Conservation (phyloP, 148 eudicot genomes). For the Chenopodium formosanum region DNA sequence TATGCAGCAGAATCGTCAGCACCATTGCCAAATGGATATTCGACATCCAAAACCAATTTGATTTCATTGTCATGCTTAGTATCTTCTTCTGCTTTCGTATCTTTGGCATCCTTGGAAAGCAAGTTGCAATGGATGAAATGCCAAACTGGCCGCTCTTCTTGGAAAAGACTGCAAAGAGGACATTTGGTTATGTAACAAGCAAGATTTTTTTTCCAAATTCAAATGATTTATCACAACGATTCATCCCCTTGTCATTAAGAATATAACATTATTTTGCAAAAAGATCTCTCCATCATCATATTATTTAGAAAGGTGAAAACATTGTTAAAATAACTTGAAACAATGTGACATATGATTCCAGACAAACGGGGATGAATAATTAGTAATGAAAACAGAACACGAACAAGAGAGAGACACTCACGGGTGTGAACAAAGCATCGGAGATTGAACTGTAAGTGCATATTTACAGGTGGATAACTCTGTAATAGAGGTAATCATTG, state of each 20-base stretch:
- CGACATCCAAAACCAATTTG: constrained; percentile 49
- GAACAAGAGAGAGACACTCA: constrained; percentile 39
- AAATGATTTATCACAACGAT: neutral
- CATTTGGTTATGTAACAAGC: neutral
- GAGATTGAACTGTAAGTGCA: constrained; percentile 82
- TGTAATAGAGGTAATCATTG: constrained; percentile 82
- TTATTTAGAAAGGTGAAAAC: neutral
- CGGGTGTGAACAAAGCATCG: constrained; percentile 90
- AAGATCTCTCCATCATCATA: neutral
- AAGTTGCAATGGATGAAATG: constrained; percentile 71
- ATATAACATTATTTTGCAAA: neutral
- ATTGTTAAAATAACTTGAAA: neutral
- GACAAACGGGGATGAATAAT: neutral
- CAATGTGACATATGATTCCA: neutral
- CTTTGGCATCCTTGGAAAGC: constrained; percentile 54
- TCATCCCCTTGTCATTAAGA: neutral
- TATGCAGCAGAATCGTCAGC: constrained; percentile 48
- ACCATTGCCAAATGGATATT: constrained; percentile 31
- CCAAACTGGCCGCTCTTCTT: constrained; percentile 90
- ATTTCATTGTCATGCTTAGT: constrained; percentile 39
- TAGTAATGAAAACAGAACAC: neutral
- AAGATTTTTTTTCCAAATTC: neutral
- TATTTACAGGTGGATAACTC: constrained; percentile 96
- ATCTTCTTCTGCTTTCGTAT: constrained; percentile 37
- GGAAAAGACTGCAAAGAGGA: constrained; percentile 64